Percentiles rank a stretch among this genome's conserved stretches.
These are phyloP conservation scores for Colletotrichum musicola DNA, from an alignment of 2,329 filamentous ascomycete genomes.

Conservation along the genomic window DNA sequence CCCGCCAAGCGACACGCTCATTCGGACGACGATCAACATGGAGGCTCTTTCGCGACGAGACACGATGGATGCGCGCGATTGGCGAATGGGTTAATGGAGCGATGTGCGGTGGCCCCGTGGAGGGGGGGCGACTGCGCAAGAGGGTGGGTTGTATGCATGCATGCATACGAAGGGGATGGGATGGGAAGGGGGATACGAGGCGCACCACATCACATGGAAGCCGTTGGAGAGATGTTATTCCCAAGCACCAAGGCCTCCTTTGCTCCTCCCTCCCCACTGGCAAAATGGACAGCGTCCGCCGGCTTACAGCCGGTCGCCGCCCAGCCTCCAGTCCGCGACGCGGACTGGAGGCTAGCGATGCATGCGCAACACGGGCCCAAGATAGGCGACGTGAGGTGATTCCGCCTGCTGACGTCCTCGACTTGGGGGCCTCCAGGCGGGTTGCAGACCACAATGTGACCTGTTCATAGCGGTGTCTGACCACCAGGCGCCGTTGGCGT, in stretches of 20 bases:
- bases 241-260: neutral
- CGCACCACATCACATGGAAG: constrained; percentile 31
- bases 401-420: constrained; percentile 26
- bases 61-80: constrained; percentile 17
- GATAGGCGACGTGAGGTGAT: constrained; percentile 25
- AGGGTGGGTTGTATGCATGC: constrained; percentile 30
- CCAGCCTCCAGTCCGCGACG: neutral
- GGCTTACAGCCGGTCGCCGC: neutral
- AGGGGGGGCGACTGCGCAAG: neutral
- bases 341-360: constrained; percentile 25
- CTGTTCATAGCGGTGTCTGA: neutral
- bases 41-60: neutral
- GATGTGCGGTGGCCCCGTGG: neutral
- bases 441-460: constrained; percentile 1
- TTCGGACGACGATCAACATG: constrained; percentile 15
- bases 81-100: constrained; percentile 23
- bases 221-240: neutral
- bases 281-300: no score
- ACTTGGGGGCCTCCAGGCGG: constrained; percentile 16
- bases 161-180: constrained; percentile 29
- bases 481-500: neutral
- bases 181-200: constrained; percentile 26
- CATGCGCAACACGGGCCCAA: constrained; percentile 22
- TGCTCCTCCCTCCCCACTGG: no score
- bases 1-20: constrained; percentile 27